phyloP scores from a whole-genome alignment of 2,329 filamentous ascomycete species.

The Apiospora phragmitis region DNA sequence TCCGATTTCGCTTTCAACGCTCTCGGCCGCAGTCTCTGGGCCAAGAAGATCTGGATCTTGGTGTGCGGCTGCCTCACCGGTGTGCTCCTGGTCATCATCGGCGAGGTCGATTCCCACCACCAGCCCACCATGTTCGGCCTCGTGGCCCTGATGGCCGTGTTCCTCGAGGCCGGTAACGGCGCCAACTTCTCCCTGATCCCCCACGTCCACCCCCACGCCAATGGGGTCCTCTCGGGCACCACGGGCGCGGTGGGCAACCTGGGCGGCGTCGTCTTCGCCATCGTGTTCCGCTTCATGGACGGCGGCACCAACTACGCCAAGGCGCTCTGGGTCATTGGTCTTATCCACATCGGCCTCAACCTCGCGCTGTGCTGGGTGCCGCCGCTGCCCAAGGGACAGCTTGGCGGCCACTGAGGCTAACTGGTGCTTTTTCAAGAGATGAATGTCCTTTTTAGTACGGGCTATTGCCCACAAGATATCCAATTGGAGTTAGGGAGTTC shows the following conservation, averaged over 20 bases:
- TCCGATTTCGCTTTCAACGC: conserved; percentile 50
- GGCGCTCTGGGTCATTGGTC: conserved; percentile 80
- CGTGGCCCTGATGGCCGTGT: conserved; percentile 75
- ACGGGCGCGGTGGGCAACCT: conserved; percentile 82
- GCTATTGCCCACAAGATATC: not conserved
- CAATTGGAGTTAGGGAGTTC: not conserved
- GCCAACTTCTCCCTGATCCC: conserved; percentile 85
- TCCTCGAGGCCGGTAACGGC: conserved; percentile 82
- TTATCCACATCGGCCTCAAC: conserved; percentile 71
- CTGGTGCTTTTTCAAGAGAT: not conserved
- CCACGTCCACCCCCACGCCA: conserved; percentile 81
- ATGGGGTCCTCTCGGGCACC: conserved; percentile 74
- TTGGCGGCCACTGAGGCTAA: conserved; percentile 41
- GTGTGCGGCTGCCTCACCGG: conserved; percentile 63
- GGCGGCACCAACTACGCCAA: conserved; percentile 65
- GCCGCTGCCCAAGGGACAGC: conserved; percentile 55
- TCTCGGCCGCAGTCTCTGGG: conserved; percentile 39
- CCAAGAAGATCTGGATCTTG: conserved; percentile 59
- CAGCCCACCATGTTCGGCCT: conserved; percentile 73
- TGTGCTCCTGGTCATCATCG: conserved; percentile 60
- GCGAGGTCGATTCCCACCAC: conserved; percentile 61
- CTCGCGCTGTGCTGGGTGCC: conserved; percentile 58
- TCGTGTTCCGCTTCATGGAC: conserved; percentile 74
- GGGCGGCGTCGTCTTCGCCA: conserved; percentile 80
- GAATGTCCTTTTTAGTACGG: not conserved